Evolutionary conservation across 371 early-diverging fungal species (phyloP).

Genomic region (Basidiobolus meristosporus): DNA sequence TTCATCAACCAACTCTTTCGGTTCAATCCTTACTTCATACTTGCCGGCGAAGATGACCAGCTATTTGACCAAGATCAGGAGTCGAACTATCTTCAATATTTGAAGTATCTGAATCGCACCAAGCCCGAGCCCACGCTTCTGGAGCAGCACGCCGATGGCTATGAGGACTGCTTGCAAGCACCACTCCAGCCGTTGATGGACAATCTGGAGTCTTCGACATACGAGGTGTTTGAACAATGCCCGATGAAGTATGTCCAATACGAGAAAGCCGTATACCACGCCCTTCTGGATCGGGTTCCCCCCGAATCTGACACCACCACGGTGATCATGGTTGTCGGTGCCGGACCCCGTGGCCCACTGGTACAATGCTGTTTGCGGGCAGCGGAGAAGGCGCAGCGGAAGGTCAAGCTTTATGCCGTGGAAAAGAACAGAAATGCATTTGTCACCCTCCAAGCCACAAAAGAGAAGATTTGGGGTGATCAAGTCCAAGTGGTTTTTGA

Average conservation of each 20-base stretch:
- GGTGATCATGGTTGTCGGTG: slow-evolving; percentile 75
- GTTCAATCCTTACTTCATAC: background rate
- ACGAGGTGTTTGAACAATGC: slow-evolving; percentile 85
- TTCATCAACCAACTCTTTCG: background rate
- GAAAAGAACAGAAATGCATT: slow-evolving; percentile 93
- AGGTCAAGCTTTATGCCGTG: slow-evolving; percentile 58
- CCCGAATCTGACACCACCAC: slow-evolving; percentile 13
- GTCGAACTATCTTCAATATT: slow-evolving; percentile 38
- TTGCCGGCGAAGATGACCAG: background rate
- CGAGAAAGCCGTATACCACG: slow-evolving; percentile 44
- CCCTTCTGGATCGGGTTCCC: slow-evolving; percentile 30
- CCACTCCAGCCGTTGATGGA: slow-evolving; percentile 87
- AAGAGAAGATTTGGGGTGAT: slow-evolving; percentile 60
- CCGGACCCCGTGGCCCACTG: slow-evolving; percentile 52
- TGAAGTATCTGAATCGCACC: slow-evolving; percentile 39
- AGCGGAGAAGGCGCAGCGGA: slow-evolving; percentile 34
- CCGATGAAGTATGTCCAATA: slow-evolving; percentile 82
- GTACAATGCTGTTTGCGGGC: slow-evolving; percentile 69
- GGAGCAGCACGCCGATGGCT: slow-evolving; percentile 56
- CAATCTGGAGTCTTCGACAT: slow-evolving; percentile 77
- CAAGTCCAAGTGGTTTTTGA: slow-evolving; percentile 59
- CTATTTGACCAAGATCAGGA: slow-evolving; percentile 1
- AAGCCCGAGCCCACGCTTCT: slow-evolving; percentile 33
- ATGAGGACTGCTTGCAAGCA: slow-evolving; percentile 73
- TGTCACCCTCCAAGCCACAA: slow-evolving; percentile 65